Conservation (phyloP, 2,329 filamentous ascomycete genomes). For the Colletotrichum theobromicola region DNA sequence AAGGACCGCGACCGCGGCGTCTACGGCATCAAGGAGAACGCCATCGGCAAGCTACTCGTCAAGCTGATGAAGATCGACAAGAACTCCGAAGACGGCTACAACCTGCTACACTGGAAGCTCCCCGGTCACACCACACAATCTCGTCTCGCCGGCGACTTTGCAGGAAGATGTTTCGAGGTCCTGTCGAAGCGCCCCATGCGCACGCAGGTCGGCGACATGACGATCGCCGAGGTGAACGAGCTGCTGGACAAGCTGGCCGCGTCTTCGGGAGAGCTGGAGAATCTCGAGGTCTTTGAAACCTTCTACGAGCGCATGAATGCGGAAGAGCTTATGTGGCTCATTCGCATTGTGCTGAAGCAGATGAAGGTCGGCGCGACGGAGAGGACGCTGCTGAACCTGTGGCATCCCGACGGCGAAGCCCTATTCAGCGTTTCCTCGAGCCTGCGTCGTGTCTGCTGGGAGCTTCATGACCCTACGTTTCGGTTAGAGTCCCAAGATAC, state of each 20-base stretch:
- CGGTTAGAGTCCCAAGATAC: conserved; percentile 78
- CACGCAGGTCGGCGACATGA: conserved; percentile 76
- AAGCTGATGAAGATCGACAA: conserved; percentile 92
- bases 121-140: conserved; percentile 71
- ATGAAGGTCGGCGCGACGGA: conserved; percentile 81
- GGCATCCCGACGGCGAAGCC: conserved; percentile 79
- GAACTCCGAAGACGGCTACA: conserved; percentile 86
- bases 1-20: conserved; percentile 92
- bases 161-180: conserved; percentile 85
- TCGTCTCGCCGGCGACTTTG: conserved; percentile 86
- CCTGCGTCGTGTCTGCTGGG: conserved; percentile 91
- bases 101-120: conserved; percentile 89
- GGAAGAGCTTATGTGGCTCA: conserved; percentile 91
- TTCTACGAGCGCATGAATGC: conserved; percentile 94
- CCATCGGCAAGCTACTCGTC: conserved; percentile 88
- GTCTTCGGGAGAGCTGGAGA: conserved; percentile 81
- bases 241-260: conserved; percentile 79
- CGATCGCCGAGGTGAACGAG: conserved; percentile 87
- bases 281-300: conserved; percentile 78
- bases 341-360: conserved; percentile 87
- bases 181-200: conserved; percentile 83
- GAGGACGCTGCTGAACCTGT: conserved; percentile 83
- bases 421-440: conserved; percentile 92
- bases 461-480: conserved; percentile 76
- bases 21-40: conserved; percentile 93